Evolutionary conservation across 139 green algal genomes (phyloP), one percentile per base, ranked within the genome.

Genomic region (Penium margaritaceum): DNA sequence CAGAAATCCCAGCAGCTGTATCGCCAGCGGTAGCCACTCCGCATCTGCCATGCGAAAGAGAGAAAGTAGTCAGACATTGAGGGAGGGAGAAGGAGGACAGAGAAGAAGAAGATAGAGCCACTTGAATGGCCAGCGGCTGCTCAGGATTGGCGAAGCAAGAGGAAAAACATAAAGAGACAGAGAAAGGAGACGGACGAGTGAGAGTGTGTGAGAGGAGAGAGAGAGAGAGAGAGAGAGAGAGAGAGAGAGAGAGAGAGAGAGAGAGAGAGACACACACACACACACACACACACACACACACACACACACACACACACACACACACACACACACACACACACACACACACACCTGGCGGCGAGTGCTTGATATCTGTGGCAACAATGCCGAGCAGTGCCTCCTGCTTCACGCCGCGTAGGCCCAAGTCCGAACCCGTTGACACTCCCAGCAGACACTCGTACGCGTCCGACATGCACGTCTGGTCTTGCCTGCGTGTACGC

Each of bases 361-460:
- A 60, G 2, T 24, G 51, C 51, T 60, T n/a, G 3, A 60, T 60
- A 27, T 60, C 30, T 21, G 29, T 24, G 15, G 51, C 51, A n/a
- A 60, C 51, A 5, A 60, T 24, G 12, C 51, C 51, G 24, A 60
- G 51, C 51, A 60, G 24, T n/a, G 29, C 51, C 51, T n/a, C 51
- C 5, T 24, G 24, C 51, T 60, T 60, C 3, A 60, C 51, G 2
- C 24, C 51, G 24, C 30, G 29, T n/a, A 60, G 51, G 24, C 51
- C 51, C 51, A 24, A n/a, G 17, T 60, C 51, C 19, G 51, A 60
- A n/a, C 51, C 51, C n/a, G 51, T 60, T n/a, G 51, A n/a, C 51
- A 60, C 51, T 6, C 51, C 51, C n/a, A 60, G 51, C 15, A 60
- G 51, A 27, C 51, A 60, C 51, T 60, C 51, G 19, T 60, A 60